Evolutionary conservation across 192 early-diverging fungal species (phyloP).

Genomic region (Coemansia sp.): DNA sequence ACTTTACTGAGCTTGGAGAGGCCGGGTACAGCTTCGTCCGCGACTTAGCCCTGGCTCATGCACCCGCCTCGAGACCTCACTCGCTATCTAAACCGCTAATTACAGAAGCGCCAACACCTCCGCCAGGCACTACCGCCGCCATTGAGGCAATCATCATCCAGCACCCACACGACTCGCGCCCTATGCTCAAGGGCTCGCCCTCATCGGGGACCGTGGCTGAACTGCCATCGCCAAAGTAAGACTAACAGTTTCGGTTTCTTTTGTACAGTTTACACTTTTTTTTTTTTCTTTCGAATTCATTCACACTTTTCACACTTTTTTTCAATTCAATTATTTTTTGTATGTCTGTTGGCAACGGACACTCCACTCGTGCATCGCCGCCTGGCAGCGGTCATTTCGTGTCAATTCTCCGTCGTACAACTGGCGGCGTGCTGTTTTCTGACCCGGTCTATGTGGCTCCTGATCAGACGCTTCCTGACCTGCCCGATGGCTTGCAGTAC

Average conservation of each 20-base stretch:
- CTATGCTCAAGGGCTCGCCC: constrained; percentile 7
- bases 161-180: constrained; percentile 1
- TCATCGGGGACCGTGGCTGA: constrained; percentile 7
- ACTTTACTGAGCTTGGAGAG: constrained; percentile 56
- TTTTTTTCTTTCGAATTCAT: no score
- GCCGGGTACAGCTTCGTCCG: constrained; percentile 49
- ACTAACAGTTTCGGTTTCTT: no score
- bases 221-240: neutral
- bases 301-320: neutral
- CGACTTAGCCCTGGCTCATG: constrained; percentile 19
- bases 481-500: constrained; percentile 48
- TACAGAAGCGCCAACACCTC: neutral
- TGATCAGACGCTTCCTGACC: constrained; percentile 31
- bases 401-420: constrained; percentile 41
- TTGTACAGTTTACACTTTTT: neutral
- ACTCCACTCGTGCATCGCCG: neutral
- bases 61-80: neutral
- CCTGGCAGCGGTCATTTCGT: constrained; percentile 38
- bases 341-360: neutral
- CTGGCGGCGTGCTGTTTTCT: constrained; percentile 37
- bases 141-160: neutral
- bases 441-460: constrained; percentile 38
- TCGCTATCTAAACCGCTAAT: neutral
- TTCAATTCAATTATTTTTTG: neutral
- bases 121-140: neutral